A percentile compares a stretch with the other conserved stretches of the same genome.
These are phyloP conservation scores for Xanthoconium stramineum DNA, from an alignment of 768 basidiomycete genomes.

Conservation along the genomic window DNA sequence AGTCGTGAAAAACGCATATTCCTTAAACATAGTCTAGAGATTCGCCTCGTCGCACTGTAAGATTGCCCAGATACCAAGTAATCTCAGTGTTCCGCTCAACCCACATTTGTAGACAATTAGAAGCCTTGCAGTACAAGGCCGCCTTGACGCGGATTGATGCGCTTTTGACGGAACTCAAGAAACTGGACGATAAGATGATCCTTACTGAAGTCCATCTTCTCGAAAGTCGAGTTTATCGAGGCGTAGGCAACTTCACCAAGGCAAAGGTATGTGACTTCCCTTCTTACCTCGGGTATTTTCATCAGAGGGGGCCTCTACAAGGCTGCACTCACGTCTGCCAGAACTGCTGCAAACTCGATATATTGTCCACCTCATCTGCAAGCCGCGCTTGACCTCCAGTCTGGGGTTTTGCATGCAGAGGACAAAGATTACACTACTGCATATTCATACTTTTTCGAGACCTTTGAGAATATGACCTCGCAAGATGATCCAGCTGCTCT, in stretches of 20 bases:
- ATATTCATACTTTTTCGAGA: conserved; percentile 96
- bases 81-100: not conserved
- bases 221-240: conserved; percentile 88
- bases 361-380: conserved; percentile 81
- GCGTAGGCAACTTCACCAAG: conserved; percentile 84
- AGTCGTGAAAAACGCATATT: conserved; percentile 91
- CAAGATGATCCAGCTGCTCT: conserved; percentile 77
- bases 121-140: conserved; percentile 68
- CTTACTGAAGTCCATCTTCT: conserved; percentile 95
- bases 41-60: conserved; percentile 75
- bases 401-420: conserved; percentile 87
- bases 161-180: conserved; percentile 88
- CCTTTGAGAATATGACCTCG: conserved; percentile 83
- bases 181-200: conserved; percentile 96
- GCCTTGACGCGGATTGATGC: conserved; percentile 81
- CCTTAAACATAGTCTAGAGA: conserved; percentile 90
- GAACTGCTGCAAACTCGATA: conserved; percentile 93
- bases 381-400: conserved; percentile 61
- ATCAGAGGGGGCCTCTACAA: conserved; percentile 21
- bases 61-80: conserved; percentile 13
- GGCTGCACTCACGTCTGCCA: conserved; percentile 85
- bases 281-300: not conserved
- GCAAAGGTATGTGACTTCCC: conserved; percentile 61
- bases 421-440: conserved; percentile 98
- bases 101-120: conserved; percentile 54